Base-by-base conservation (phyloP, 2,329 filamentous ascomycete genomes). In the Penicillium vulpinum region DNA sequence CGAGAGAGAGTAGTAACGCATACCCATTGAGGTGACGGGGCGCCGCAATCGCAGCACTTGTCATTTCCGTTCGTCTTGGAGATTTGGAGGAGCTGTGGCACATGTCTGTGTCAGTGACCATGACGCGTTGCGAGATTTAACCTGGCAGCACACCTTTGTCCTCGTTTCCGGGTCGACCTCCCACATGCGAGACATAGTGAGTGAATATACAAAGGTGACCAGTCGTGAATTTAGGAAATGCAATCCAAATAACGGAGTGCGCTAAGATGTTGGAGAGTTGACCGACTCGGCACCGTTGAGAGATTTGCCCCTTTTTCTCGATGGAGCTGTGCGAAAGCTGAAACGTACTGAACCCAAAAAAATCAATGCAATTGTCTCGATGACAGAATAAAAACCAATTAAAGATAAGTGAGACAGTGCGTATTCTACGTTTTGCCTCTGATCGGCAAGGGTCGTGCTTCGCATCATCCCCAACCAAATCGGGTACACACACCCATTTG, bases 131-230 rank as follows among this genome's bases (percentile, higher is more conserved):
- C 26, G 39, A 26, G 24, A 47, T 36, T 47, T 41, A 24, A 40
- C 5, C 28, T 31, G 50, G 28, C 45, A 54, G 35, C 56, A 45
- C 79, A 95, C 92, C 86, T 97, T 97, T 72, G 89, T 91, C 78
- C 91, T 87, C 60, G 93, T 97, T 82, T 97, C 93, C 47, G 94
- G 94, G 77, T 99, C 94, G 65, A 99, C 92, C 80, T 99, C 94
- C 94, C 94, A 99, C 89, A 96, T 93, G 78, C 92, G 93, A 71
- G 85, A 77, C 75, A 76, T 77, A 10, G 33, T 61, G 58, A 59
- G 52, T 46, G 50, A 36, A 31, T 48, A 35, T 64, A 59, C 51
- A 60, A 43, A 49, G 11, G 22, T 16, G 44, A 40, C 35, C 28
- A 16, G 45, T 8, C 29, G 36, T n/a, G 24, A 45, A 2, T 26